Evolutionary conservation across 2,329 filamentous ascomycete species (phyloP), one percentile per base, ranked within the genome.

Genomic region (Xylariaceae sp.): DNA sequence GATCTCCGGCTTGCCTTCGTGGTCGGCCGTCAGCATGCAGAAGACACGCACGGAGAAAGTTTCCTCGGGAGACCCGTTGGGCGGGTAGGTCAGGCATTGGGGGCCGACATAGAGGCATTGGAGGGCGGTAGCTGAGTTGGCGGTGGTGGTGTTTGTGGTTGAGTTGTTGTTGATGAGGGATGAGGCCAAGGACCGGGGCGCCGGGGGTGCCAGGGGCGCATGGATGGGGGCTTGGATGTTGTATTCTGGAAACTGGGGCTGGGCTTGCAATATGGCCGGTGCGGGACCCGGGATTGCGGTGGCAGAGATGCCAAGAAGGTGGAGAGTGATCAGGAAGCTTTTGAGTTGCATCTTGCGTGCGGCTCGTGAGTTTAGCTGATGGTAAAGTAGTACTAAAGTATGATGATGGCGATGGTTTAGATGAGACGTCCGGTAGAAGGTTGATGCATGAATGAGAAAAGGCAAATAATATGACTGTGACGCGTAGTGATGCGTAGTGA

Each of bases 31-130:
- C 3, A 5, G 4, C 3, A 11, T 10, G 44, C 58, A 60, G 50
- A 45, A 51, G 5, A 56, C 45, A n/a, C 54, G 53, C 37, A 56
- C 53, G 10, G 42, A 23, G 30, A 59, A 7, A 2, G 48, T 47
- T 44, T 52, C 49, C 37, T 9, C 37, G 4, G 37, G 37, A 1
- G 44, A 30, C 2, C 50, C 35, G 18, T 6, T 18, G n/a, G 17
- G 34, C 8, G 53, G 53, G 23, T 53, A 50, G 6, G 4, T 5
- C 44, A 53, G 10, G 51, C 58, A 60, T 18, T 56, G 23, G 4
- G 50, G 50, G 7, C 58, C 58, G 0, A 18, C 1, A 1, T 17
- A 8, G 13, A 4, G 2, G 23, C 57, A 59, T 10, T 37, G 13
- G 4, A 59, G 2, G 11, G 5, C 9, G 34, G 51, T 50, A 7